A percentile compares a stretch with the other conserved stretches of the same genome.
phyloP scores from a whole-genome alignment of 345 rosid species.

The Cardamine chenopodiifolia region DNA sequence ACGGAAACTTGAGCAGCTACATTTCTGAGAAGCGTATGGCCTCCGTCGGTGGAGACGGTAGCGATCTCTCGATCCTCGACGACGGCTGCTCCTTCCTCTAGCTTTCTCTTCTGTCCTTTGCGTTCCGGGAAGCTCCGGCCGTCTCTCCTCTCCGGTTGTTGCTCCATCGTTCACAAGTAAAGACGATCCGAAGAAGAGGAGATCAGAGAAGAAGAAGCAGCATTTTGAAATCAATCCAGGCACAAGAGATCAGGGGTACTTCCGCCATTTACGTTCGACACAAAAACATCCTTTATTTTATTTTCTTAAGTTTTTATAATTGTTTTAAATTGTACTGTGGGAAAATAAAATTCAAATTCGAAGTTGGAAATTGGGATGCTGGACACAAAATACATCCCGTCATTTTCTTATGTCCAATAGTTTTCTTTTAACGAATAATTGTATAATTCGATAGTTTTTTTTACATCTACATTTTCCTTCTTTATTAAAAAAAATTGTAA shows the following conservation, averaged over 20 bases:
- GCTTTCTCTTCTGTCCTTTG: constrained; percentile 92
- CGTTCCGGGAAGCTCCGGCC: constrained; percentile 73
- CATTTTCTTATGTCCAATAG: neutral
- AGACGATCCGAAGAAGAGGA: constrained; percentile 37
- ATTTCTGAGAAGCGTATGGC: constrained; percentile 60
- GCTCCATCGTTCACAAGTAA: constrained; percentile 40
- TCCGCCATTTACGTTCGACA: constrained; percentile 34
- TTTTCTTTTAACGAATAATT: neutral
- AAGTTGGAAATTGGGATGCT: neutral
- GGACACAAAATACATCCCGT: neutral
- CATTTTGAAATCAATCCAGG: constrained; percentile 47
- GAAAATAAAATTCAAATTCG: neutral
- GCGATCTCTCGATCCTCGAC: constrained; percentile 66
- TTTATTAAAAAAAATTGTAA: neutral
- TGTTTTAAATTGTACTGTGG: neutral
- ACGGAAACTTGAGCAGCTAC: constrained; percentile 73
- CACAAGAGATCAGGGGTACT: constrained; percentile 56
- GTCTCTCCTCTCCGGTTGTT: constrained; percentile 53
- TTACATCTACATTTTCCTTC: neutral
- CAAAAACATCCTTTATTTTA: neutral
- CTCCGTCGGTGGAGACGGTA: constrained; percentile 58
- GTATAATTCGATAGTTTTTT: neutral
- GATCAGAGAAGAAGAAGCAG: constrained; percentile 32
- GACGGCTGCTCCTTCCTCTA: constrained; percentile 66
- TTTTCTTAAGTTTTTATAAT: neutral